Conservation (phyloP, 208 protist species). For the Histomonas meleagridis region DNA sequence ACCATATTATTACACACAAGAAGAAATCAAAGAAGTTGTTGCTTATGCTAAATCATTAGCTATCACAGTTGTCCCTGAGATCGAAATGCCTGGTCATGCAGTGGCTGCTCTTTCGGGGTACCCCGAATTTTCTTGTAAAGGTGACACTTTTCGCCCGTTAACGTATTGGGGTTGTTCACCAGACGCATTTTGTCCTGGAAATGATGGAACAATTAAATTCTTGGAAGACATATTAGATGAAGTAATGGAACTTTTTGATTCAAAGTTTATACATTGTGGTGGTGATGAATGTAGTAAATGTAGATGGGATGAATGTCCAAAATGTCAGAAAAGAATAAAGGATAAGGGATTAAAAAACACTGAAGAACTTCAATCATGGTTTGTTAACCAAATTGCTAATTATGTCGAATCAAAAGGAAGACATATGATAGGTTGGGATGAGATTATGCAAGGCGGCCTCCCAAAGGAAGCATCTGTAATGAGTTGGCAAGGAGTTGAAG, state of each 20-base stretch:
- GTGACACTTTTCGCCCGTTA: background rate
- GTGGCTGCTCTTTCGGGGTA: background rate
- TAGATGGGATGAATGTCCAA: background rate
- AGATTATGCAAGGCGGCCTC: background rate
- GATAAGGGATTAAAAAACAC: background rate
- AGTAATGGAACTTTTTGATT: background rate
- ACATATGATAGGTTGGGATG: conserved; percentile 4
- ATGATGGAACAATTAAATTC: background rate
- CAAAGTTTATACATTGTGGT: background rate
- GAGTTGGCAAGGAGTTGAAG: background rate
- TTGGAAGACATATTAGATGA: background rate
- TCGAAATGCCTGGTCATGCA: conserved; percentile 17
- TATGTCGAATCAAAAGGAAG: background rate
- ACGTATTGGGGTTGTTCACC: background rate
- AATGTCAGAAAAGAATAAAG: background rate
- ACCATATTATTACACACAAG: conserved; percentile 18
- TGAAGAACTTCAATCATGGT: background rate
- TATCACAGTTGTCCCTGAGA: background rate
- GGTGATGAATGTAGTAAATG: background rate
- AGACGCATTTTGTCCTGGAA: background rate
- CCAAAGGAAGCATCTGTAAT: background rate
- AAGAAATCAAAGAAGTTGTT: background rate
- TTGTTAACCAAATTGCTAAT: background rate
- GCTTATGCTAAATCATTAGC: background rate
- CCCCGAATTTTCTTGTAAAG: background rate